phyloP scores from a whole-genome alignment of 805 yeast genomes.

The Wickerhamiella domercqiae region DNA sequence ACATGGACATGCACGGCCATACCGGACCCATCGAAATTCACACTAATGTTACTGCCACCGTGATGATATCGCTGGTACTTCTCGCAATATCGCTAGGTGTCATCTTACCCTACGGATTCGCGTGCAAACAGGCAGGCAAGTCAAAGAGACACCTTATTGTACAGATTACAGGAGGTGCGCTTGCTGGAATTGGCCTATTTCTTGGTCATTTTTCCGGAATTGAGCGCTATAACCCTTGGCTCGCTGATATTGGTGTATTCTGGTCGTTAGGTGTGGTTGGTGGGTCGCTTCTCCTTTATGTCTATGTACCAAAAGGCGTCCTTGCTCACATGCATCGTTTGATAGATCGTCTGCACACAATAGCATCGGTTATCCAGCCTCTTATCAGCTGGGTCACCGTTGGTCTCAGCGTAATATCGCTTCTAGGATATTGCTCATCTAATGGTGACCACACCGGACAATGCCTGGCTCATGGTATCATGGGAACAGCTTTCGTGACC shows the following conservation, averaged over 20 bases:
- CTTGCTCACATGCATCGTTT: constrained; percentile 21
- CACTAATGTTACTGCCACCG: constrained; percentile 10
- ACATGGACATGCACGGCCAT: constrained; percentile 5
- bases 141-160: constrained; percentile 25
- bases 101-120: constrained; percentile 28
- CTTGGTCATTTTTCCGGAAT: constrained; percentile 26
- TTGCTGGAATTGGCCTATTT: constrained; percentile 26
- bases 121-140: constrained; percentile 26
- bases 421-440: constrained; percentile 77
- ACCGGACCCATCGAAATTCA: constrained; percentile 9
- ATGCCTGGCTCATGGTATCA: constrained; percentile 91
- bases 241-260: constrained; percentile 24
- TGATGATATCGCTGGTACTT: constrained; percentile 22
- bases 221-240: constrained; percentile 23
- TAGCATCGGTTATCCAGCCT: constrained; percentile 26
- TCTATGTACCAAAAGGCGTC: constrained; percentile 26
- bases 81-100: constrained; percentile 27
- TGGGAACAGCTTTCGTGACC: constrained; percentile 77
- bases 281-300: constrained; percentile 25
- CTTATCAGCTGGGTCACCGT: constrained; percentile 59
- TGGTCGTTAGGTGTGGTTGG: constrained; percentile 21
- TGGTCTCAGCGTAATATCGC: constrained; percentile 66
- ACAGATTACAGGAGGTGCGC: constrained; percentile 23
- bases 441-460: constrained; percentile 62
- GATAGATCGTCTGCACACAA: constrained; percentile 20